Evolutionary conservation across 345 rosid genomes (phyloP).

Genomic region (Acer campestre): DNA sequence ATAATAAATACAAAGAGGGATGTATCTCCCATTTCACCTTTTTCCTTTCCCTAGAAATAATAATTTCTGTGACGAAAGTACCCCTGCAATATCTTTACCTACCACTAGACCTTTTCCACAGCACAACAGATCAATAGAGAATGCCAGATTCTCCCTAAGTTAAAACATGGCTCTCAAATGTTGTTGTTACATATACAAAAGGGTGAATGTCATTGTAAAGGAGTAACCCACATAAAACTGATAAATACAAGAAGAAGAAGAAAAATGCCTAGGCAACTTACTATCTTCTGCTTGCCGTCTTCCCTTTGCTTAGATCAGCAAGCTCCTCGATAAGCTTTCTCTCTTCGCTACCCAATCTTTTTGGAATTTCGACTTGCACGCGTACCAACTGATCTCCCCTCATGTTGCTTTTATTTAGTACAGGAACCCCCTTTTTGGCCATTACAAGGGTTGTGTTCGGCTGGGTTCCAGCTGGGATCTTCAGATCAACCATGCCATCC

Average conservation of each 20-base stretch:
- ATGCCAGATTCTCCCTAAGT: slow-evolving; percentile 8
- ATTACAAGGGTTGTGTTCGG: slow-evolving; percentile 91
- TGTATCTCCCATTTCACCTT: slow-evolving; percentile 6
- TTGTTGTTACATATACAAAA: not conserved
- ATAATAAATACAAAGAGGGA: not conserved
- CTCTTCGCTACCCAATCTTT: slow-evolving; percentile 85
- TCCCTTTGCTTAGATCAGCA: slow-evolving; percentile 85
- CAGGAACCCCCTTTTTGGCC: slow-evolving; percentile 95
- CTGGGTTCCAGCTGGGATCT: slow-evolving; percentile 92
- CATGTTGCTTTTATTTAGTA: slow-evolving; percentile 81
- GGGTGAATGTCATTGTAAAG: not conserved
- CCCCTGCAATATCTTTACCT: slow-evolving; percentile 11
- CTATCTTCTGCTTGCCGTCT: slow-evolving; percentile 74
- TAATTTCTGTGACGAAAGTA: not conserved
- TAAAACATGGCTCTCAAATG: not conserved
- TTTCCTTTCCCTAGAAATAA: not conserved
- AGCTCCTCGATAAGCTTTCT: slow-evolving; percentile 85
- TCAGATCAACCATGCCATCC: slow-evolving; percentile 93
- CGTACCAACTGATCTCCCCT: slow-evolving; percentile 98
- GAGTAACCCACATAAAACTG: not conserved
- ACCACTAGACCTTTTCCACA: slow-evolving; percentile 1
- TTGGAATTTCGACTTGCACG: slow-evolving; percentile 96
- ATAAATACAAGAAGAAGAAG: not conserved
- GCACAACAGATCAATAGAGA: slow-evolving; percentile 9
- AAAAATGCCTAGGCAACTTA: slow-evolving; percentile 25